Evolutionary conservation across 768 basidiomycete genomes (phyloP).

Genomic region (Phylloporus sp.): DNA sequence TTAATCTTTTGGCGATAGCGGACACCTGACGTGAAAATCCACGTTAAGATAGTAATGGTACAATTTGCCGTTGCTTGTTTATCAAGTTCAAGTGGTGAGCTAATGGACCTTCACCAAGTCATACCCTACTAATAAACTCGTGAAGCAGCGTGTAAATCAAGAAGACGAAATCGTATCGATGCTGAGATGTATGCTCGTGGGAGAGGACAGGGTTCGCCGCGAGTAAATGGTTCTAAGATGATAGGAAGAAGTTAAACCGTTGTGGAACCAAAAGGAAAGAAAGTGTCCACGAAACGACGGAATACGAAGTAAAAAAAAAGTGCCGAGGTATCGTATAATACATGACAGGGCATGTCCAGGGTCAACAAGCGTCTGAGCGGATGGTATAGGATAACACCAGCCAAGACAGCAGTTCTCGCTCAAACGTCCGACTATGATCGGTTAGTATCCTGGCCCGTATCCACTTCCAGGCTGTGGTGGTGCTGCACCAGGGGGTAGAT

Average conservation of each 20-base stretch:
- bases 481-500: conserved; percentile 74
- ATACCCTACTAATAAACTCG: not conserved
- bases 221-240: conserved; percentile 10
- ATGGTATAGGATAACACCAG: not conserved
- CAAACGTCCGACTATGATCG: not conserved
- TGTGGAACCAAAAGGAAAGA: not conserved
- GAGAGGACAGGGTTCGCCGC: not conserved
- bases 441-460: conserved; percentile 13
- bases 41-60: too few species aligned
- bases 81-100: too few species aligned
- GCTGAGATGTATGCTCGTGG: not conserved
- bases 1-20: too few species aligned
- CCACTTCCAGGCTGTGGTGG: conserved; percentile 45
- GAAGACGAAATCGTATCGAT: not conserved
- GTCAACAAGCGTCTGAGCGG: conserved; percentile 9
- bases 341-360: not conserved
- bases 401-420: conserved; percentile 2
- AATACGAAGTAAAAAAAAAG: not conserved
- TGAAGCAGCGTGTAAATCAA: not conserved
- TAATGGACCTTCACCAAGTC: not conserved
- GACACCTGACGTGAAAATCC: too few species aligned
- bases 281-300: conserved; percentile 12
- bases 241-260: not conserved
- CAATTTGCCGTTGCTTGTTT: too few species aligned
- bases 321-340: conserved; percentile 8